Evolutionary conservation across 306 rosid species (phyloP).

Genomic region (Gynostemma pentaphyllum): DNA sequence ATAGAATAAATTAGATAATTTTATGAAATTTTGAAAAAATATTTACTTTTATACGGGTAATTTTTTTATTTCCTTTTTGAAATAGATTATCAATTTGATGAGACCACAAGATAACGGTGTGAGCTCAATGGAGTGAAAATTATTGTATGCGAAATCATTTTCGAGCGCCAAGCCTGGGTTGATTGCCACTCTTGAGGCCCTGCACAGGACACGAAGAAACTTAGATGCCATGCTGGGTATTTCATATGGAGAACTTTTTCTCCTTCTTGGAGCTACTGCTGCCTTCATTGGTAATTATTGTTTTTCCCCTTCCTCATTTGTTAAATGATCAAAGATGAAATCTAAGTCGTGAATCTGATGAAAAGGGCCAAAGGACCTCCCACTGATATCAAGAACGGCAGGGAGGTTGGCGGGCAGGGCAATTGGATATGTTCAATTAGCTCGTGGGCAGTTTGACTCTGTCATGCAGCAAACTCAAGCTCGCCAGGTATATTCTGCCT

Average conservation of each 20-base stretch:
- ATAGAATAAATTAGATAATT: no score
- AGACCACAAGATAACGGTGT: no score
- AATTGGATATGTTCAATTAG: constrained; percentile 77
- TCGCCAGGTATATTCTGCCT: constrained; percentile 43
- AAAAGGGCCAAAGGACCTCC: constrained; percentile 44
- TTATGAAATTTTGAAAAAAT: no score
- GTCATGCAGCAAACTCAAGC: constrained; percentile 83
- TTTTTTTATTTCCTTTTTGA: no score
- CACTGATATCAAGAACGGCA: constrained; percentile 26
- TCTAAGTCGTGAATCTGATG: background rate
- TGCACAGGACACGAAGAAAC: background rate
- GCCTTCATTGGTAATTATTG: constrained; percentile 23
- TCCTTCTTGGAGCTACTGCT: constrained; percentile 31
- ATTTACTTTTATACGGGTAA: no score
- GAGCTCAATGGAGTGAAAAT: background rate
- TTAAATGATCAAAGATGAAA: background rate
- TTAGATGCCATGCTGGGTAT: constrained; percentile 38
- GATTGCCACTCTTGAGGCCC: background rate
- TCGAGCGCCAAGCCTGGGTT: background rate
- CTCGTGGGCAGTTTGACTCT: constrained; percentile 74
- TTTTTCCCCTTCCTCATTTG: constrained; percentile 4
- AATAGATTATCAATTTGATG: no score
- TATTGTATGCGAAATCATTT: background rate
- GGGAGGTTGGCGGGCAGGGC: constrained; percentile 48
- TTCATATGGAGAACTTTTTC: constrained; percentile 34